Evolutionary conservation across 768 basidiomycete species (phyloP).

Genomic region (Pholiota conissans): DNA sequence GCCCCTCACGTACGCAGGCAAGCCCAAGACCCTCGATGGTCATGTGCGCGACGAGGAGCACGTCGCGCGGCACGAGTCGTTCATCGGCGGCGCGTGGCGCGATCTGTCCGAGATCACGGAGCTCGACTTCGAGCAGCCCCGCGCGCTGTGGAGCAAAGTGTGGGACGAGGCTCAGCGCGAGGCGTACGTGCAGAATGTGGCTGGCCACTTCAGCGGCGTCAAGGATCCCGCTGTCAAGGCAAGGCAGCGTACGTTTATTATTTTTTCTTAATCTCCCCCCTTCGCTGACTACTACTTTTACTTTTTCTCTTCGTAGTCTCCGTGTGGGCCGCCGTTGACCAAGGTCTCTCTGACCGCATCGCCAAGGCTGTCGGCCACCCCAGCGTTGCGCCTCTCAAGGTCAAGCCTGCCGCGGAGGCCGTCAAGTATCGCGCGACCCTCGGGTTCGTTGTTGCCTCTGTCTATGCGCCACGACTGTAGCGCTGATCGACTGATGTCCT

Average conservation of each 20-base stretch:
- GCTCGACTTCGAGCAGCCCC: constrained; percentile 86
- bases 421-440: constrained; percentile 49
- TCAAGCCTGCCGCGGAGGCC: constrained; percentile 60
- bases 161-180: constrained; percentile 60
- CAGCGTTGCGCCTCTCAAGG: constrained; percentile 56
- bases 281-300: not conserved
- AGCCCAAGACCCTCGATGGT: constrained; percentile 46
- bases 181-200: constrained; percentile 67
- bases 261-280: not conserved
- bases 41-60: constrained; percentile 38
- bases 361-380: constrained; percentile 71
- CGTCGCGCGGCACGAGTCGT: constrained; percentile 66
- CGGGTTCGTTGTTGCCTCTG: constrained; percentile 27
- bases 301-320: constrained; percentile 49
- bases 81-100: constrained; percentile 66
- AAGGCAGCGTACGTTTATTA: constrained; percentile 57
- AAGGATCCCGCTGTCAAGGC: constrained; percentile 62
- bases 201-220: constrained; percentile 59
- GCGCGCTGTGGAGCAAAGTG: constrained; percentile 67
- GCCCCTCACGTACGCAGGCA: constrained; percentile 63
- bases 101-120: constrained; percentile 78
- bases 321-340: constrained; percentile 79
- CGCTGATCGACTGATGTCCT: not conserved
- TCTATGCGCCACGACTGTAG: not conserved
- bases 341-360: constrained; percentile 72